Conservation (phyloP, 2,329 filamentous ascomycete genomes). For the Harringtonia aguacate region DNA sequence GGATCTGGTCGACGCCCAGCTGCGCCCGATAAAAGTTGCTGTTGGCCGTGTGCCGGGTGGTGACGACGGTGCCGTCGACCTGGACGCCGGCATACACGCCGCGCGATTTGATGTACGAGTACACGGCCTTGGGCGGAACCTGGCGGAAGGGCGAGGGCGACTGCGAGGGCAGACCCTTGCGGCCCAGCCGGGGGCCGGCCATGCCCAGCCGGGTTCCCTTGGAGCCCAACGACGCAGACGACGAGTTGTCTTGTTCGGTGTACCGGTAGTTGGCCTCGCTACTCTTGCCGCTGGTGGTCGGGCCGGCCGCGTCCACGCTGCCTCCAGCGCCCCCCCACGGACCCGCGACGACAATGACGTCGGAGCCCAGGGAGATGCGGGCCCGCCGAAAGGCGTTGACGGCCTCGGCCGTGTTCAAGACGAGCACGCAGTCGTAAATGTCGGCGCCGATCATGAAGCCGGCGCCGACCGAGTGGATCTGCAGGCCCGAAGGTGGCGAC, state of each 20-base stretch:
- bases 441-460: conserved; percentile 76
- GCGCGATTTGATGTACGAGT: conserved; percentile 72
- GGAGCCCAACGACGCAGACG: no score
- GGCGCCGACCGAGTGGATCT: conserved; percentile 68
- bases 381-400: conserved; percentile 67
- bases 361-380: conserved; percentile 66
- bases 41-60: conserved; percentile 82
- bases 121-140: conserved; percentile 30
- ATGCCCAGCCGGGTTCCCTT: no score
- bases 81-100: conserved; percentile 83
- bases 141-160: conserved; percentile 16
- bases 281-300: conserved; percentile 12
- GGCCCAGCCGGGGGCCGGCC: conserved; percentile 8
- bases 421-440: conserved; percentile 81
- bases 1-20: conserved; percentile 33
- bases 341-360: conserved; percentile 64
- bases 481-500: conserved; percentile 74
- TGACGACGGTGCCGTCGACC: conserved; percentile 76
- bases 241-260: no score
- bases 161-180: conserved; percentile 4
- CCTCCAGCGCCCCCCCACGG: conserved; percentile 63
- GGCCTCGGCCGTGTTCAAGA: conserved; percentile 70
- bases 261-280: no score
- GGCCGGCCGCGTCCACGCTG: conserved; percentile 48
- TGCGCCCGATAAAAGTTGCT: conserved; percentile 70